These are phyloP conservation scores for Paraphoma sp. DNA, from an alignment of 2,329 filamentous ascomycete species.

Conservation along the genomic window DNA sequence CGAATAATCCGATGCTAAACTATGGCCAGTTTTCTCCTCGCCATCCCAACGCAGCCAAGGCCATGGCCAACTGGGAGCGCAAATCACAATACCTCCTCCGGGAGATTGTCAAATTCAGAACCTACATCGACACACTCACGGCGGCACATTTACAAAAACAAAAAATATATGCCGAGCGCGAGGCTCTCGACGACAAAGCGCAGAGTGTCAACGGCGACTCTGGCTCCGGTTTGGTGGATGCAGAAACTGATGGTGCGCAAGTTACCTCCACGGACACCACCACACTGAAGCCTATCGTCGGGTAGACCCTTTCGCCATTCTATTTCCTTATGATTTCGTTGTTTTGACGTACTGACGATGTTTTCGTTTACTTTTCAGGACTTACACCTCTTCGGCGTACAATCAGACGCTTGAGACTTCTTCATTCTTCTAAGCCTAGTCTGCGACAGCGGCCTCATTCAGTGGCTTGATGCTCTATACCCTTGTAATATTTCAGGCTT, in stretches of 20 bases:
- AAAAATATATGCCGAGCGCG: conserved; percentile 66
- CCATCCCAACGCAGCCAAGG: conserved; percentile 78
- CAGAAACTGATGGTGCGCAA: conserved; percentile 44
- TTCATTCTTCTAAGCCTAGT: conserved; percentile 42
- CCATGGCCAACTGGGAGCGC: conserved; percentile 96
- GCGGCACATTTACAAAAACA: conserved; percentile 73
- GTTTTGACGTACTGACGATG: conserved; percentile 32
- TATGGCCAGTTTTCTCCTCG: conserved; percentile 75
- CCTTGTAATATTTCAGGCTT: conserved; percentile 27
- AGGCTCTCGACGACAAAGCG: conserved; percentile 30
- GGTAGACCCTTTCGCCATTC: conserved; percentile 6
- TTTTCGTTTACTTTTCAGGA: conserved; percentile 30
- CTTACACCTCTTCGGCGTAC: conserved; percentile 45
- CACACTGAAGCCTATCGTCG: conserved; percentile 5
- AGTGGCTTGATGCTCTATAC: conserved; percentile 33
- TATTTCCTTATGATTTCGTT: conserved; percentile 12
- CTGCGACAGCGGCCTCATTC: conserved; percentile 36
- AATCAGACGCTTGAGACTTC: conserved; percentile 41
- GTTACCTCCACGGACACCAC: conserved; percentile 26
- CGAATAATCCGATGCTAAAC: conserved; percentile 13
- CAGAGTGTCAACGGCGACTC: conserved; percentile 16
- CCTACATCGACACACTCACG: conserved; percentile 86
- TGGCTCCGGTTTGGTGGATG: conserved; percentile 9
- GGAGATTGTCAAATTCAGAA: conserved; percentile 96
- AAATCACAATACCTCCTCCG: conserved; percentile 90